Percentiles rank a stretch among this genome's conserved stretches.
phyloP scores from a whole-genome alignment of 2,329 filamentous ascomycete genomes.

The Cadophora luteo-olivacea region DNA sequence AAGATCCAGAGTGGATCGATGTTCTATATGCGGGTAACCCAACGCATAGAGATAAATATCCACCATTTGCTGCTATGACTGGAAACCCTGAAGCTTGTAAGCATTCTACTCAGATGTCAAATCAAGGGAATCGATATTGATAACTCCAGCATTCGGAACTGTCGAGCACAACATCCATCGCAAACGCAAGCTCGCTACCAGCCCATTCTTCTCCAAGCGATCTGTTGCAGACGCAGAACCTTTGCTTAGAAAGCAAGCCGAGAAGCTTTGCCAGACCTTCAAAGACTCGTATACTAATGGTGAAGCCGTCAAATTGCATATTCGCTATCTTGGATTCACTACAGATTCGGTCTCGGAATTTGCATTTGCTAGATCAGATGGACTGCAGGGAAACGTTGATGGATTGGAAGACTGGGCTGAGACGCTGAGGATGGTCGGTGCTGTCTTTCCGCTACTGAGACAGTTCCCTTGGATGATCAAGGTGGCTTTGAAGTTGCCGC shows the following conservation, averaged over 20 bases:
- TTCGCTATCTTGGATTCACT: constrained; percentile 22
- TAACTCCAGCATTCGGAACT: constrained; percentile 27
- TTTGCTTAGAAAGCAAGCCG: constrained; percentile 26
- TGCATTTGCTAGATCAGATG: constrained; percentile 16
- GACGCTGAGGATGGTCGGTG: constrained; percentile 24
- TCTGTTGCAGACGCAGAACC: constrained; percentile 26
- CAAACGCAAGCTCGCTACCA: constrained; percentile 29
- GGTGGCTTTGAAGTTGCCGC: constrained; percentile 22
- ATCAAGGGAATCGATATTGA: neutral
- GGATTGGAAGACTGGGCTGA: constrained; percentile 24
- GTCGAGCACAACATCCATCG: constrained; percentile 31
- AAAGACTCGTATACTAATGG: constrained; percentile 12
- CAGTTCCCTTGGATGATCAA: constrained; percentile 25
- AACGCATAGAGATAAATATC: constrained; percentile 30
- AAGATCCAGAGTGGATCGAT: constrained; percentile 40
- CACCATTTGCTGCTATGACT: constrained; percentile 25
- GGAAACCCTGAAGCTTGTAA: constrained; percentile 22
- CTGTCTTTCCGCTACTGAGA: constrained; percentile 21
- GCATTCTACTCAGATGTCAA: neutral
- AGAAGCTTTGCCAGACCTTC: constrained; percentile 22
- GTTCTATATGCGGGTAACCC: constrained; percentile 33
- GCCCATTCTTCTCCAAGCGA: constrained; percentile 33
- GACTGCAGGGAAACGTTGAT: constrained; percentile 20
- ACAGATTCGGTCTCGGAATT: constrained; percentile 26
- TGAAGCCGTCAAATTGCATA: constrained; percentile 25